Base-by-base conservation (phyloP, 2,329 filamentous ascomycete genomes). In the Zymoseptoria crescenta region DNA sequence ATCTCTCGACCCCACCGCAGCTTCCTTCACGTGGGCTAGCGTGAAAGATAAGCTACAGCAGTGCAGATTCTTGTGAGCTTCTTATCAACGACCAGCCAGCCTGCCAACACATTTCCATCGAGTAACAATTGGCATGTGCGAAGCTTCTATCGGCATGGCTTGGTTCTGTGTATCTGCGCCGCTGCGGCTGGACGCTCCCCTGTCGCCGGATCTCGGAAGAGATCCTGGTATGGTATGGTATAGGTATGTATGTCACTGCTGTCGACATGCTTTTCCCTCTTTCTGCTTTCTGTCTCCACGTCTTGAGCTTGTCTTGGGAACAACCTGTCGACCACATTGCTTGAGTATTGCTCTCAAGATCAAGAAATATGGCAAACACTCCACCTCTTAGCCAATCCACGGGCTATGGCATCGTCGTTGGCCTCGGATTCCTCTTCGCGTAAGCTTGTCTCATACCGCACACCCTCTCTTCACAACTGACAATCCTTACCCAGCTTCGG, bases 361-460 rank as follows among this genome's bases (percentile, higher is more conserved):
- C 52, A 35, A 24, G 8, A 56, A 56, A 49, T 49, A 66, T 66
- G 67, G 60, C 66, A 28, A 61, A 60, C 16, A 63, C 66, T 55
- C 72, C 74, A 27, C 74, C 75, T 29, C 72, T 79, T 19, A 69
- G 73, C 63, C 83, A 88, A 68, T 84, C 82, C 58, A 87, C 86
- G 62, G 88, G 89, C 68, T 92, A 92, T 81, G 88, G 87, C 69
- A 86, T 92, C 65, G 83, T 92, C 55, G 75, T 92, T 35, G 88
- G 88, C 19, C 74, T 92, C 16, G 88, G 89, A 20, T 84, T 88
- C 67, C 80, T 83, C 27, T 92, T 92, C 74, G 86, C 88, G 74
- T 77, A 68, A 64, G 74, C 72, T 6, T 41, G 35, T 13, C 19
- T 4, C 48, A 48, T 20, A 9, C 4, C 24, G 28, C 30, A 35